Percentiles rank a stretch among this genome's conserved stretches.
These are phyloP conservation scores for Yamadazyma triangularis DNA, from an alignment of 1,139 yeast genomes.

Conservation along the genomic window DNA sequence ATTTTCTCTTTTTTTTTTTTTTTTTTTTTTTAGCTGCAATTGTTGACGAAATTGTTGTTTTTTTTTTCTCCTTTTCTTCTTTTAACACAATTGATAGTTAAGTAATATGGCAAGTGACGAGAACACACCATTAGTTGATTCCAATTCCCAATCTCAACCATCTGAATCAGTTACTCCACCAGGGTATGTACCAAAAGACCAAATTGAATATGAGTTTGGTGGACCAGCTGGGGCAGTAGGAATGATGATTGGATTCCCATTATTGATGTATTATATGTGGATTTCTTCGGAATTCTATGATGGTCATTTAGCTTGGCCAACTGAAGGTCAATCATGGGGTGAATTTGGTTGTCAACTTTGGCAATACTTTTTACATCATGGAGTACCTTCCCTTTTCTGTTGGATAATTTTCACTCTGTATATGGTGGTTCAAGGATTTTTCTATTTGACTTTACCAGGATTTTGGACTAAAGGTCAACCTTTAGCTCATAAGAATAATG, in stretches of 20 bases:
- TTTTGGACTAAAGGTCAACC: conserved; percentile 95
- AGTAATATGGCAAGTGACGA: conserved; percentile 4
- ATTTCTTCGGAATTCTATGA: conserved; percentile 75
- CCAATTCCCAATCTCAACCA: neutral
- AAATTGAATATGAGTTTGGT: conserved; percentile 82
- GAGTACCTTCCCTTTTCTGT: conserved; percentile 63
- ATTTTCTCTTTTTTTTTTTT: too few species aligned
- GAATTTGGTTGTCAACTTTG: conserved; percentile 49
- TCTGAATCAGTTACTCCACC: too few species aligned
- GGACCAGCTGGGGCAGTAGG: conserved; percentile 89
- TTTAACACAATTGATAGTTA: too few species aligned
- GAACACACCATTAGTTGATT: conserved; percentile 5
- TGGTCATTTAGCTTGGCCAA: conserved; percentile 71
- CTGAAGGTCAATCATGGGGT: conserved; percentile 50
- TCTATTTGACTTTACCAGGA: conserved; percentile 90
- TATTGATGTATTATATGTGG: conserved; percentile 97
- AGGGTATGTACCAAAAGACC: conserved; percentile 28
- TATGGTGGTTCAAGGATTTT: conserved; percentile 63
- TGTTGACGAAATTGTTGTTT: too few species aligned
- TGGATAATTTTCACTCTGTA: conserved; percentile 71
- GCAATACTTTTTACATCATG: conserved; percentile 48
- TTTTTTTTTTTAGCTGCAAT: too few species aligned
- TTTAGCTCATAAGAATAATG: conserved; percentile 69
- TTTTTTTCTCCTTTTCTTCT: too few species aligned
- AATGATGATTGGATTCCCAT: conserved; percentile 93